These are phyloP conservation scores for Cercophora newfieldiana DNA, from an alignment of 495 filamentous ascomycete species.

Conservation along the genomic window DNA sequence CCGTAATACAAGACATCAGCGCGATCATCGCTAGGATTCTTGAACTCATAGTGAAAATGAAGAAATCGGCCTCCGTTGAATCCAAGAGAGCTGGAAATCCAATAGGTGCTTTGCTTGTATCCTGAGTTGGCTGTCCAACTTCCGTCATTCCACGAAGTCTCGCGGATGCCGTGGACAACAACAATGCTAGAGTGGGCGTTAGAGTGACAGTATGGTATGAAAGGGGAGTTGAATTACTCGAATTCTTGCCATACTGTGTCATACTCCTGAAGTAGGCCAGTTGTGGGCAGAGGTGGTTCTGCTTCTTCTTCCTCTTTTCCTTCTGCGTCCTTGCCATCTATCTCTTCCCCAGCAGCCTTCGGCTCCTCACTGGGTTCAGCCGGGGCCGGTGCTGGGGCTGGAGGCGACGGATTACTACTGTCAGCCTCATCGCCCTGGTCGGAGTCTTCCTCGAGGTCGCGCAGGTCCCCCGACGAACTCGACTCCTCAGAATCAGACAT, in stretches of 20 bases:
- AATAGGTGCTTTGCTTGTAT: background rate
- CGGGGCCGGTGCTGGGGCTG: too few species aligned
- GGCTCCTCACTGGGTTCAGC: too few species aligned
- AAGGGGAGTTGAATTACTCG: background rate
- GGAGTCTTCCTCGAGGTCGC: background rate
- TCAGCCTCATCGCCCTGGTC: background rate
- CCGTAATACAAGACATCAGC: background rate
- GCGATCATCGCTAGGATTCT: background rate
- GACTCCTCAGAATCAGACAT: background rate
- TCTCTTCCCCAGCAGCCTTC: too few species aligned
- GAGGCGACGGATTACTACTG: too few species aligned
- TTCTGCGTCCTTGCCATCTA: too few species aligned
- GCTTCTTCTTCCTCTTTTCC: too few species aligned
- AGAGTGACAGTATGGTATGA: background rate
- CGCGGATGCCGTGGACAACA: background rate
- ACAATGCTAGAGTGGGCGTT: background rate
- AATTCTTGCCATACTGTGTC: background rate
- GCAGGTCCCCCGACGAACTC: background rate
- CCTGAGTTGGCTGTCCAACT: background rate
- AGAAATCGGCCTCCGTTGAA: background rate
- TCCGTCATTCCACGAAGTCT: background rate
- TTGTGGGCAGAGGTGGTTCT: too few species aligned
- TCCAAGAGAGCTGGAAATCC: background rate
- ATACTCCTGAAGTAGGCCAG: too few species aligned
- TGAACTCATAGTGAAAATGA: background rate